Conservation (phyloP, 176 grass and related monocot genomes). For the Eragrostis nindensis region DNA sequence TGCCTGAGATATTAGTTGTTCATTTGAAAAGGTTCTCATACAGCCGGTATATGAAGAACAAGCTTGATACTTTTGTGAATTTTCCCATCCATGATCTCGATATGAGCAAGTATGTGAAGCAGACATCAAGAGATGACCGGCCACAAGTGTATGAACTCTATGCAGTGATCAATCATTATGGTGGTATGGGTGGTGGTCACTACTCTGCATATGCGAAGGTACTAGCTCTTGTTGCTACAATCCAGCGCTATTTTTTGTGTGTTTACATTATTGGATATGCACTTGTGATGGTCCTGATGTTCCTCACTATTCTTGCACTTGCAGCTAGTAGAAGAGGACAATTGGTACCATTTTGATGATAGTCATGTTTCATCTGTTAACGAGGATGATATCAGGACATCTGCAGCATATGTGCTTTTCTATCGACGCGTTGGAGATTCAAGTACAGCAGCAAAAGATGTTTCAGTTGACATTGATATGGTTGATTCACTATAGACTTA, state of each 20-base stretch:
- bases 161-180: conserved; percentile 96
- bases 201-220: conserved; percentile 98
- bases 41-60: conserved; percentile 95
- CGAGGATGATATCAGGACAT: conserved; percentile 80
- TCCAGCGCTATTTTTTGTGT: background rate
- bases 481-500: conserved; percentile 49
- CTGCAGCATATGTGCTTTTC: conserved; percentile 91
- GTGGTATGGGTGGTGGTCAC: conserved; percentile 91
- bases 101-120: conserved; percentile 76
- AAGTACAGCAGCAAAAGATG: conserved; percentile 27
- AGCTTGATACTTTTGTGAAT: conserved; percentile 97
- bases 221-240: background rate
- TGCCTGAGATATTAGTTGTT: conserved; percentile 94
- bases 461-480: conserved; percentile 44
- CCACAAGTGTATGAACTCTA: conserved; percentile 78
- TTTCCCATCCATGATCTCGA: conserved; percentile 82
- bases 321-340: conserved; percentile 83
- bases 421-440: conserved; percentile 64
- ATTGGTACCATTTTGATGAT: conserved; percentile 98
- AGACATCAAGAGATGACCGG: background rate
- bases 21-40: conserved; percentile 99
- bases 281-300: conserved; percentile 24
- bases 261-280: background rate
- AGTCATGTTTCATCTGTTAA: conserved; percentile 80
- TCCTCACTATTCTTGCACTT: conserved; percentile 7